Base-by-base conservation (phyloP, 2,329 filamentous ascomycete genomes). In the Phialophora tarda region DNA sequence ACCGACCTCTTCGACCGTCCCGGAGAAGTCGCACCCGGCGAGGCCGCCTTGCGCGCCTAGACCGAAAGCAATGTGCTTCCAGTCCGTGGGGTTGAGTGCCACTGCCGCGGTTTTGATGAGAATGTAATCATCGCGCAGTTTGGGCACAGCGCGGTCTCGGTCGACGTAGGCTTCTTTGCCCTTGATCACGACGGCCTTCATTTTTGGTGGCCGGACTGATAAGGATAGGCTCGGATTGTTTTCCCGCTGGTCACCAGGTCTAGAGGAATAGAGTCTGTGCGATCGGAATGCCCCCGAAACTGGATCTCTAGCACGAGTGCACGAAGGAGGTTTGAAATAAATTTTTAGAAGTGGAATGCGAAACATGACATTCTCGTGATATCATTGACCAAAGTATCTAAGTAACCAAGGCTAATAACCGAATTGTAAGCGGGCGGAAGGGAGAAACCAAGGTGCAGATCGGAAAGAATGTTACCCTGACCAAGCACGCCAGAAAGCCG, bases 41-140 rank as follows among this genome's bases (percentile, higher is more conserved):
- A 75, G 83, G 48, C 78, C 79, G 4, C 82, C 81, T 0, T 76
- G 72, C 0, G 74, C 73, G 5, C 63, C 60, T 5, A 68, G 12
- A 1, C 64, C 62, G n/a, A 30, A 63, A 1, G 77, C 75, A 47
- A 84, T 72, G 67, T 82, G 80, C 70, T 85, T 85, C 83, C 83
- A 86, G 73, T 87, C 85, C 0, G 83, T 84, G 1, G 85, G 85
- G 72, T 87, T 87, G 55, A 72, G 65, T 6, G 69, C 69, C 11
- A 67, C 63, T 14, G 69, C 66, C 23, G 50, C 59, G 14, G 64
- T 64, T 24, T 69, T 69, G 63, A 69, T 59, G 12, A 86, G 79
- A 24, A 86, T 77, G 69, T 84, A 86, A 66, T 80, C 73, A 28
- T 12, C 68, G 12, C 70, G 70, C 1, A 70, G 58, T 47, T 67